Base-by-base conservation (phyloP, 306 rosid genomes). In the Cicer cuneatum region DNA sequence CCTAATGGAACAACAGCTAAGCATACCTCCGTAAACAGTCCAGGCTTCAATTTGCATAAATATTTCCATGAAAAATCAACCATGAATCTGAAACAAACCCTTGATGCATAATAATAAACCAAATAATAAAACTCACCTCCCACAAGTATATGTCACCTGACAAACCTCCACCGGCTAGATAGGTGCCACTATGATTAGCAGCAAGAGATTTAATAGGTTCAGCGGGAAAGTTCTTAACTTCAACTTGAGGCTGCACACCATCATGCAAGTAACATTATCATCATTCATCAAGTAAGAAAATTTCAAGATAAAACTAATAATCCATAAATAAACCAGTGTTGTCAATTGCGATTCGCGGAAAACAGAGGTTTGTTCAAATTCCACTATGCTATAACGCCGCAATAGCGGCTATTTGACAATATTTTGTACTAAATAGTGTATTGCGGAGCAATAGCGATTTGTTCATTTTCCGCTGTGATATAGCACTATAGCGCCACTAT, bases 61-160 rank as follows among this genome's bases (percentile, higher is more conserved):
- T 8, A n/a, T 19, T 19, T 51, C 18, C 53, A 51, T 51, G 56
- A 37, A 64, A 65, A 66, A 53, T 15, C 24, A 56, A 35, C 48
- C 18, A 33, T 29, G 41, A 33, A 29, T 29, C 40, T 6, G 10
- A 59, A 24, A 59, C 65, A 57, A 11, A 24, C 64, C 16, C 16
- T 11, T 11, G 10, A 29, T 5, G 64, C 43, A 35, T 59, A 13
- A 33, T 33, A 58, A 59, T 59, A 59, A 8, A 29, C 6, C 41
- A 12, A 59, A 13, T 10, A 33, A 7, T 18, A 63, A 51, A 60
- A 54, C 8, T 24, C 43, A 94, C 95, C 92, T 92, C 96, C 99
- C 97, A 94, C 53, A 92, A 76, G 86, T 88, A 90, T 6, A 92
- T 87, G 46, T 86, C 76, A 67, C 99, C 97, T 0, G 96, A 86